Conservation (phyloP, 2,329 filamentous ascomycete genomes). For the Claviceps paspali region DNA sequence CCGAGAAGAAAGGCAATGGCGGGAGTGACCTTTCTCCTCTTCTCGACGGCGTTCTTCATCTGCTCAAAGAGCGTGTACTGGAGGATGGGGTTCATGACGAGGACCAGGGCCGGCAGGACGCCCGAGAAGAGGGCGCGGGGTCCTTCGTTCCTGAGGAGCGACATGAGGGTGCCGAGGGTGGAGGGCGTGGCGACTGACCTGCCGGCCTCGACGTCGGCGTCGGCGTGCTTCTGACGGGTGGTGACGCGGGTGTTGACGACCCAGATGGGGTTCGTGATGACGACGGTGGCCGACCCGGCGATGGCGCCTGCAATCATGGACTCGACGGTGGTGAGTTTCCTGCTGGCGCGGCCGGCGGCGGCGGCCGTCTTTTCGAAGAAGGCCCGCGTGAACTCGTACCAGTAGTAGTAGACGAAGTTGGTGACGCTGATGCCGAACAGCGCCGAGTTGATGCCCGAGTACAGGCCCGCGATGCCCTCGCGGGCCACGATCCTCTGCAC, state of each 20-base stretch:
- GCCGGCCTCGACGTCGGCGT: slow-evolving; percentile 27
- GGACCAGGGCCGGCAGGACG: slow-evolving; percentile 78
- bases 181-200: slow-evolving; percentile 34
- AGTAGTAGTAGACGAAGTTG: slow-evolving; percentile 99
- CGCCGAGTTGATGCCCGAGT: slow-evolving; percentile 83
- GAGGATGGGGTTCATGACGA: slow-evolving; percentile 95
- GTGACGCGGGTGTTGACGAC: slow-evolving; percentile 98
- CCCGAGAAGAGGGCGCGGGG: slow-evolving; percentile 76
- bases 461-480: slow-evolving; percentile 78
- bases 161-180: slow-evolving; percentile 67
- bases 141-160: slow-evolving; percentile 72
- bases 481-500: slow-evolving; percentile 77
- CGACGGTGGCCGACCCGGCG: slow-evolving; percentile 83
- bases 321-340: slow-evolving; percentile 80
- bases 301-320: slow-evolving; percentile 91
- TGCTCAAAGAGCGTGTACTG: slow-evolving; percentile 99
- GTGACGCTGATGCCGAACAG: slow-evolving; percentile 96
- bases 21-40: slow-evolving; percentile 57
- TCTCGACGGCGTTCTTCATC: slow-evolving; percentile 83
- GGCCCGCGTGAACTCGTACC: slow-evolving; percentile 93
- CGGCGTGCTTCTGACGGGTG: slow-evolving; percentile 51
- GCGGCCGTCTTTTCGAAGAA: slow-evolving; percentile 70
- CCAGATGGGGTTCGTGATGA: slow-evolving; percentile 98
- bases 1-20: slow-evolving; percentile 82
- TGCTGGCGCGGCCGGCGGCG: slow-evolving; percentile 55